Conservation (phyloP, 164 flowering plant genomes). For the Liriodendron chinense region DNA sequence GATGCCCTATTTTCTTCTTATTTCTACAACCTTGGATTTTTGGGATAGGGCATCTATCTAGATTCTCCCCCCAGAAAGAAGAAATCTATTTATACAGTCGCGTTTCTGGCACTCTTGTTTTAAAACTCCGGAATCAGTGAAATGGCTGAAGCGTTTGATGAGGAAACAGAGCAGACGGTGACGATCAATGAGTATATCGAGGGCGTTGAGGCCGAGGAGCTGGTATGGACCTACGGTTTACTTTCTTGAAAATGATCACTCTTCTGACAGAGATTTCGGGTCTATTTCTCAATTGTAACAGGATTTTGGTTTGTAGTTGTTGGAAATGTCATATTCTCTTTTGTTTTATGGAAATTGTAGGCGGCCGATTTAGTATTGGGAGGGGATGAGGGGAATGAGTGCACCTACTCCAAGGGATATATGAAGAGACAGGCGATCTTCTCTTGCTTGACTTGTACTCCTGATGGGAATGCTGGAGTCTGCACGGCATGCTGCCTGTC, state of each 20-base stretch:
- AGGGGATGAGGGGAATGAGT: conserved; percentile 95
- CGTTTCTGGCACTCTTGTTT: neutral
- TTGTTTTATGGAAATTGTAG: conserved; percentile 23
- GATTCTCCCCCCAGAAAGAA: neutral
- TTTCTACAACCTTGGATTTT: neutral
- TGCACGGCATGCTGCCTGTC: conserved; percentile 92
- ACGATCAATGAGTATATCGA: conserved; percentile 65
- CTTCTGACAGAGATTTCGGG: neutral
- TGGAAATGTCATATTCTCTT: neutral
- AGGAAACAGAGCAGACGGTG: conserved; percentile 55
- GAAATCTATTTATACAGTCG: neutral
- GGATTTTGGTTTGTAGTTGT: neutral
- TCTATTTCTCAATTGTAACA: neutral
- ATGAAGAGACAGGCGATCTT: conserved; percentile 97
- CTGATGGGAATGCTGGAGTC: conserved; percentile 92
- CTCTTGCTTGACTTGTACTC: conserved; percentile 93
- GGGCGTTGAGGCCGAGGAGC: conserved; percentile 61
- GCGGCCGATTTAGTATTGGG: conserved; percentile 98
- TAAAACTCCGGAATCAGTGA: neutral
- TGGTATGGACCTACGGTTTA: conserved; percentile 34
- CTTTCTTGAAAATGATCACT: neutral
- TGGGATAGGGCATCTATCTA: neutral
- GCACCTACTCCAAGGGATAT: conserved; percentile 82
- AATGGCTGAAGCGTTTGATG: conserved; percentile 60
- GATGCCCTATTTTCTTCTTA: neutral